Evolutionary conservation across 1,284 basidiomycete genomes (phyloP).

Genomic region (Grifola frondosa): DNA sequence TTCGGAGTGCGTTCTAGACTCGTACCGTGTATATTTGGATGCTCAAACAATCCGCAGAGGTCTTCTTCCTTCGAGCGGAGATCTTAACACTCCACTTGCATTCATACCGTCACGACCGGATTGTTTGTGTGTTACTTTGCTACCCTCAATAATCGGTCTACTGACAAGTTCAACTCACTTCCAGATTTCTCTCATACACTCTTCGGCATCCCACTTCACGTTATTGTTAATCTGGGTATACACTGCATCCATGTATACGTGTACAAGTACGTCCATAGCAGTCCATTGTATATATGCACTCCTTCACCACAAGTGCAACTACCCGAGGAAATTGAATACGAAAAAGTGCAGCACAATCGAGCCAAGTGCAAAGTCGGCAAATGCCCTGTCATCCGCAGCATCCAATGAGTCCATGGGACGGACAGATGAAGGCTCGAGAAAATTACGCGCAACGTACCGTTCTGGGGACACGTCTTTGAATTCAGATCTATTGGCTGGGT

Average conservation of each 20-base stretch:
- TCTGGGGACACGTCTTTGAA: constrained; percentile 95
- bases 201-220: constrained; percentile 5
- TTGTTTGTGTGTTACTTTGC: not conserved
- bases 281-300: constrained; percentile 6
- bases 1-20: constrained; percentile 71
- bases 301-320: constrained; percentile 19
- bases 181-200: constrained; percentile 1
- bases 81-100: constrained; percentile 14
- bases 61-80: constrained; percentile 72
- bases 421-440: not conserved
- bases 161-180: not conserved
- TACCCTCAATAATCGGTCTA: not conserved
- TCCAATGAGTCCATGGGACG: not conserved
- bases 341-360: constrained; percentile 97
- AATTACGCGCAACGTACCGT: constrained; percentile 56
- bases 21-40: too few relatives aligned
- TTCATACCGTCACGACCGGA: not conserved
- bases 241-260: constrained; percentile 17
- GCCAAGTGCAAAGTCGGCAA: constrained; percentile 94
- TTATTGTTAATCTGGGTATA: constrained; percentile 14
- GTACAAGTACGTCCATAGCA: constrained; percentile 21
- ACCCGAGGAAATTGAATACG: constrained; percentile 95
- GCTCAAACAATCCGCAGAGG: constrained; percentile 43
- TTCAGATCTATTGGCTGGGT: constrained; percentile 77
- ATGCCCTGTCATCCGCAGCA: constrained; percentile 64